phyloP scores from a whole-genome alignment of 202 grass and related monocot species.

The Panicum hallii region DNA sequence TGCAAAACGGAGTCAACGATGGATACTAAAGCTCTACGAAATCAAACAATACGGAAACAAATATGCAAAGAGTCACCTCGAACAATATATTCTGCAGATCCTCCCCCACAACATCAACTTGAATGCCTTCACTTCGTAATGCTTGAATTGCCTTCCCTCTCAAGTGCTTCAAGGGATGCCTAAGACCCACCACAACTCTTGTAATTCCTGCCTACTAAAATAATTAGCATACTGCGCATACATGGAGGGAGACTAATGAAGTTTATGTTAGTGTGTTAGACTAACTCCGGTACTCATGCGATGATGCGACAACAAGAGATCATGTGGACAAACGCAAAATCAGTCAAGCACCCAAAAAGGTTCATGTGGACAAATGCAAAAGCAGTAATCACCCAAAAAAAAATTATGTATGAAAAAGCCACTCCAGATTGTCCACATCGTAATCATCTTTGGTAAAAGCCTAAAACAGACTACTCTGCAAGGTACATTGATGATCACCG shows the following conservation, averaged over 20 bases:
- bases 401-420: not conserved
- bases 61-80: conserved; percentile 51
- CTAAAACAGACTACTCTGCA: not conserved
- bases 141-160: conserved; percentile 85
- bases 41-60: not conserved
- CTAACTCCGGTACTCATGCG: no score
- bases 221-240: conserved; percentile 34
- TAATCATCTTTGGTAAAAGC: not conserved
- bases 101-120: conserved; percentile 89
- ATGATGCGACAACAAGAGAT: not conserved
- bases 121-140: conserved; percentile 76
- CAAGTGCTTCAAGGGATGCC: conserved; percentile 83
- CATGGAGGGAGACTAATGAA: not conserved
- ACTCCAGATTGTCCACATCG: not conserved
- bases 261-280: not conserved
- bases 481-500: not conserved
- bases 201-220: conserved; percentile 89
- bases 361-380: not conserved
- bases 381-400: not conserved
- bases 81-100: conserved; percentile 75
- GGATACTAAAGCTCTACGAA: not conserved
- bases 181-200: conserved; percentile 85
- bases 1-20: not conserved
- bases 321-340: no score
- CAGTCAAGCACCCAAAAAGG: no score